Evolutionary conservation across 768 basidiomycete species (phyloP), one percentile per base, ranked within the genome.

Genomic region (Macrolepiota fuliginosa): DNA sequence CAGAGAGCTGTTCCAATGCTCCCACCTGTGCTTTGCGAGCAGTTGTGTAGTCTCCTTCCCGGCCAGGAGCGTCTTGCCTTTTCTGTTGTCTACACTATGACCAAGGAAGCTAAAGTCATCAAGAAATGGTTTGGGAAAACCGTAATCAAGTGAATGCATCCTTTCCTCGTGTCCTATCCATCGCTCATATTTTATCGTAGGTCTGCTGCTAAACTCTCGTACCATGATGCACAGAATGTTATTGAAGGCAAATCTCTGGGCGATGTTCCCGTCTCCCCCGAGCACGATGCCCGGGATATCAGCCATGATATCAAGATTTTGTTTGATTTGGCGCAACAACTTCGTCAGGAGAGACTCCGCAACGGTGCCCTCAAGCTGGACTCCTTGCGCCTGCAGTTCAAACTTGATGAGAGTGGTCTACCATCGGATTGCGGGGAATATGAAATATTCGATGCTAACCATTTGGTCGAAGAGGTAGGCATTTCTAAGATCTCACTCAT

Each of bases 1-100:
- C 97, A 99, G 73, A 88, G 96, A 58, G 88, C 90, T 22, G 96
- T 98, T 12, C 96, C 96, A 1, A 99, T 99, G 97, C 80, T 99
- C 9, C 97, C 97, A 1, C 94, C 94, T 27, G 81, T 89, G n/a
- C 78, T 99, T 47, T 92, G 90, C 69, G 96, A 98, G 73, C 87
- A 95, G 67, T 81, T 96, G 13, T 99, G 97, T 77, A 96, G 93
- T 75, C 83, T 99, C 58, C 81, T 86, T 61, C 94, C 95, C 4
- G 91, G 90, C 10, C 82, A 87, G 62, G 97, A 99, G 59, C 89
- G 96, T 55, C 84, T 99, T 32, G 86, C 96, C 1, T 97, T 98
- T 80, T 92, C 94, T 4, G 85, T 90, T 60, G 73, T 95, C 68
- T 94, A 97, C 72, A 96, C 90, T 2, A 81, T 98, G 76, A 87